phyloP scores from a whole-genome alignment of 2,329 filamentous ascomycete genomes.

The Pseudocercospora vitis region DNA sequence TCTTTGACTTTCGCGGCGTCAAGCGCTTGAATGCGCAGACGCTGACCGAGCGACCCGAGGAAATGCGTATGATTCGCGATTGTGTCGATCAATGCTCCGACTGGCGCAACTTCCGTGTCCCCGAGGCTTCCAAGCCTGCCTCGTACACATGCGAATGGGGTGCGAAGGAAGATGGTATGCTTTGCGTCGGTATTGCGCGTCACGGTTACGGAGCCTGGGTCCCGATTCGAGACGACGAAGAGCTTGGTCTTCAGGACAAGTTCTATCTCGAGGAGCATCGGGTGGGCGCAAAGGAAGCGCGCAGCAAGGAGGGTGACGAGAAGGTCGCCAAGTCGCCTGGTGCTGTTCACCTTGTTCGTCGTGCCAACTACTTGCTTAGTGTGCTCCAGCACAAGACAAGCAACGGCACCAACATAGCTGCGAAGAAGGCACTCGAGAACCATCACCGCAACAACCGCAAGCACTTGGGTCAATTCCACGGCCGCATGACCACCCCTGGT shows the following conservation, averaged over 20 bases:
- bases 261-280: constrained; percentile 96
- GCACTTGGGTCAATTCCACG: constrained; percentile 54
- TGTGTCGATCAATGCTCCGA: constrained; percentile 66
- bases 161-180: constrained; percentile 92
- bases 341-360: constrained; percentile 93
- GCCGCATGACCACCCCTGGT: constrained; percentile 56
- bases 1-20: constrained; percentile 91
- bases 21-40: constrained; percentile 97
- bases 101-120: constrained; percentile 77
- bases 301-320: constrained; percentile 70
- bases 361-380: constrained; percentile 92
- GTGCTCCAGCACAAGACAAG: constrained; percentile 81
- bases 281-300: constrained; percentile 96
- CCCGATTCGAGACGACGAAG: constrained; percentile 86
- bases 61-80: constrained; percentile 80
- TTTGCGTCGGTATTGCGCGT: constrained; percentile 86
- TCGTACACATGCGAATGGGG: constrained; percentile 93
- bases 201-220: constrained; percentile 97
- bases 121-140: constrained; percentile 87
- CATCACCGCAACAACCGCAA: constrained; percentile 96
- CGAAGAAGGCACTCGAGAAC: constrained; percentile 81
- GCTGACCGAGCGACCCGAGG: constrained; percentile 83
- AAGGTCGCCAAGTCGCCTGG: constrained; percentile 83
- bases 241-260: constrained; percentile 83
- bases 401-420: constrained; percentile 64